Evolutionary conservation across 2,329 filamentous ascomycete genomes (phyloP), one percentile per base, ranked within the genome.

Genomic region (Colletotrichum incanum): DNA sequence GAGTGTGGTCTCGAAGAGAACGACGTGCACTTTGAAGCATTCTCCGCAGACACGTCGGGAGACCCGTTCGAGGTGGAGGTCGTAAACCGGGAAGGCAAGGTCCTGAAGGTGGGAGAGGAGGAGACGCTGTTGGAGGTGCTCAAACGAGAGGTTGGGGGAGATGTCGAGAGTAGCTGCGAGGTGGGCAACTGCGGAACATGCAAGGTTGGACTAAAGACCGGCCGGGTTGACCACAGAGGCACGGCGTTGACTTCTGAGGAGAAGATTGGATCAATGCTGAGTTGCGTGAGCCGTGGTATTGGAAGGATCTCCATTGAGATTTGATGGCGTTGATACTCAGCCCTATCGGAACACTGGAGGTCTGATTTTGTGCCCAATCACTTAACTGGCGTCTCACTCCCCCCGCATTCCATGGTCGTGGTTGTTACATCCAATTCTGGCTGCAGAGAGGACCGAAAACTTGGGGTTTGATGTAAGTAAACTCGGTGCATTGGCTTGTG

Each of bases 11-110:
- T 92, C 0, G 78, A 82, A 0, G 81, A 85, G 2, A 81, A 84
- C 0, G 88, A 90, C 50, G 82, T 92, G 1, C 90, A 92, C 77
- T 89, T 87, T 70, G 91, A 93, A 78, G 86, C 87, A 0, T 93
- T 92, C 72, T 81, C 82, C 1, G 86, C 87, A 1, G 84, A 87
- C 26, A 81, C 84, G 0, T 84, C 84, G 0, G 90, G 90, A 0
- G 89, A 92, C 75, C 86, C 89, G 0, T 93, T 92, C 73, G 87
- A 89, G 50, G 90, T 83, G 0, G 84, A 88, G 58, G 83, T 92
- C 0, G 78, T 79, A 8, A 86, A 87, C 65, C 75, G 75, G 1
- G 69, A 73, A 11, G 78, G 77, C 58, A 84, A 80, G 74, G 78
- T 81, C 1, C 71, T 92, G 8, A 78, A 83, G 20, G 87, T 89